These are phyloP conservation scores for Kluyveromyces marxianus DNA, from an alignment of 1,139 yeast species.

Conservation along the genomic window DNA sequence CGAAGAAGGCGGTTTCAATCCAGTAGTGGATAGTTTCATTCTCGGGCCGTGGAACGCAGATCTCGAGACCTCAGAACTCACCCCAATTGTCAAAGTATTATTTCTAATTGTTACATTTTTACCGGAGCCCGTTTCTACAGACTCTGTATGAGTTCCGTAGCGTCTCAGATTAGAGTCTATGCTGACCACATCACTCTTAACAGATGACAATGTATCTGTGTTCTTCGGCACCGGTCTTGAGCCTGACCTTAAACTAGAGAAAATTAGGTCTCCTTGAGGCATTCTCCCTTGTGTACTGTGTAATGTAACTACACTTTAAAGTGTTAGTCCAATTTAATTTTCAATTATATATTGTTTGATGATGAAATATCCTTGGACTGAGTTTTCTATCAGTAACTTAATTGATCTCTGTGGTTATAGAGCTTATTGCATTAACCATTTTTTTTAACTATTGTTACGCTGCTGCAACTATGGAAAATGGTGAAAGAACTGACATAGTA, in stretches of 20 bases:
- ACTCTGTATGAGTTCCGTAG: neutral
- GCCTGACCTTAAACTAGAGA: slow-evolving; percentile 6
- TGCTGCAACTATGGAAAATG: too few species aligned
- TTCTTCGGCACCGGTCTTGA: neutral
- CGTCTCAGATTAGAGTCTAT: neutral
- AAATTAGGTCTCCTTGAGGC: slow-evolving; percentile 5
- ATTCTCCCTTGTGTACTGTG: neutral
- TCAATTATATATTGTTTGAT: neutral
- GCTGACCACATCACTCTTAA: neutral
- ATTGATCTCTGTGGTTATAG: too few species aligned
- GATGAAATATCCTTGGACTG: neutral
- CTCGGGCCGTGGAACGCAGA: slow-evolving; percentile 5
- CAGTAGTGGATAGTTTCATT: slow-evolving; percentile 6
- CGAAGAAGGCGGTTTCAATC: slow-evolving; percentile 1
- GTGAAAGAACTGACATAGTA: too few species aligned
- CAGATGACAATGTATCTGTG: slow-evolving; percentile 1
- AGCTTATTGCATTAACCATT: too few species aligned
- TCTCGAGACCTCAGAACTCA: slow-evolving; percentile 1
- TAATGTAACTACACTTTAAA: too few species aligned
- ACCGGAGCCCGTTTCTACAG: neutral
- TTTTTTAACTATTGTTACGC: too few species aligned
- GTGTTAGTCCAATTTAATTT: too few species aligned
- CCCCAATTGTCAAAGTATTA: slow-evolving; percentile 12
- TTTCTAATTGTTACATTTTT: slow-evolving; percentile 9
- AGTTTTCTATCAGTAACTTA: too few species aligned